These are phyloP conservation scores for Boletus insuetus DNA, from an alignment of 768 basidiomycete species.

Conservation along the genomic window DNA sequence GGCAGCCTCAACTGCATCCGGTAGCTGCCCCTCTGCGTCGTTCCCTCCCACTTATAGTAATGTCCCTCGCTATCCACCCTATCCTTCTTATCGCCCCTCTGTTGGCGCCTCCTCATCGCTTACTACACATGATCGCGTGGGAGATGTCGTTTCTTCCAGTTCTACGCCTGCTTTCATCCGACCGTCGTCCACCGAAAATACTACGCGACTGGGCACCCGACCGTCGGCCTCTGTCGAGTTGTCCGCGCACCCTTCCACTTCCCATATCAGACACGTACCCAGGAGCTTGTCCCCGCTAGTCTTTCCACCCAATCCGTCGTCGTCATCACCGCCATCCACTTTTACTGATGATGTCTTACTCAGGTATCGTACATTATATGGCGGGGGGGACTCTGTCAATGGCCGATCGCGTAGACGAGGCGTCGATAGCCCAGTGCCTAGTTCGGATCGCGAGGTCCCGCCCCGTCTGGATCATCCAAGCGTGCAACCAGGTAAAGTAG, in stretches of 20 bases:
- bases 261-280: slow-evolving; percentile 16
- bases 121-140: slow-evolving; percentile 17
- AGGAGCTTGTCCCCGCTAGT: slow-evolving; percentile 27
- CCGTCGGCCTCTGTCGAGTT: slow-evolving; percentile 12
- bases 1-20: slow-evolving; percentile 13
- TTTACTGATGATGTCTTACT: slow-evolving; percentile 15
- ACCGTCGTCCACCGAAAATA: slow-evolving; percentile 11
- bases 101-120: slow-evolving; percentile 10
- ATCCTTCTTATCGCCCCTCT: slow-evolving; percentile 25
- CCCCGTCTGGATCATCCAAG: slow-evolving; percentile 5
- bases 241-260: neutral
- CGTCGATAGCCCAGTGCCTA: slow-evolving; percentile 3
- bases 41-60: slow-evolving; percentile 24
- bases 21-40: slow-evolving; percentile 14
- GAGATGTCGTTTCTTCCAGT: slow-evolving; percentile 1
- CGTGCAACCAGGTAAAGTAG: slow-evolving; percentile 11
- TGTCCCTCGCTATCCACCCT: slow-evolving; percentile 17
- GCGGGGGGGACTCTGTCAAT: neutral
- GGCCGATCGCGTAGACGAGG: slow-evolving; percentile 6
- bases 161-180: slow-evolving; percentile 20
- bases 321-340: slow-evolving; percentile 9
- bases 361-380: slow-evolving; percentile 11
- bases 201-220: slow-evolving; percentile 7
- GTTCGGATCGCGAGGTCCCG: neutral
- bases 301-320: slow-evolving; percentile 16